Base-by-base conservation (phyloP, 169 alveolate species). In the Cryptosporidium viatorum region DNA sequence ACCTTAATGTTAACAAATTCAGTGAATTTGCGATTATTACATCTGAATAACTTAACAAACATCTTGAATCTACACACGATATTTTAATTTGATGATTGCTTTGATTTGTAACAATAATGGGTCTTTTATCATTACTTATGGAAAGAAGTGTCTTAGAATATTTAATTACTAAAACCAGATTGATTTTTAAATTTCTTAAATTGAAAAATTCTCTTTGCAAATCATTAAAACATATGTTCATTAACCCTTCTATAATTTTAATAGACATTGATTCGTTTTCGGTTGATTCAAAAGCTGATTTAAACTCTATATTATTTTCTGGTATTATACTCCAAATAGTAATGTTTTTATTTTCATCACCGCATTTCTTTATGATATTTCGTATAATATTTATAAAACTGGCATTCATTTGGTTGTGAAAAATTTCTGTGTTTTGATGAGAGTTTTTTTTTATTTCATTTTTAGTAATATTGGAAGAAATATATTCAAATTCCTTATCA, bases 51-150 rank as follows among this genome's bases (percentile, higher is more conserved):
- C 50, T 65, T 31, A 80, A 16, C 18, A 80, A 26, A 21, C 39
- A 62, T 65, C 65, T 65, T 65, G 89, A 80, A 29, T 80, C 74
- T 26, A 80, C 8, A 80, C 74, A 80, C 7, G 89, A 58, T 60
- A 80, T 48, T 41, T 59, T 60, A 26, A 62, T 29, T 51, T 71
- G 85, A 16, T 35, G 31, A 50, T 59, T 73, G 3, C 60, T 59
- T 59, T 59, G 86, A 12, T 73, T 73, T 18, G 86, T 37, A 16
- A 59, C 33, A 73, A 73, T 23, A 52, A 58, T 59, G 2, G 86
- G 86, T 29, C 16, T 50, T 37, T 55, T 73, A 18, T 23, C 52
- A 69, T 9, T 43, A 2, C 26, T 69, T 21, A 37, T 33, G 0
- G 29, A 18, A 21, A 33, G n/a, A 52, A 51, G 26, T n/a, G 12